These are phyloP conservation scores for Herpetospermum pedunculosum DNA, from an alignment of 306 rosid genomes.

Conservation along the genomic window DNA sequence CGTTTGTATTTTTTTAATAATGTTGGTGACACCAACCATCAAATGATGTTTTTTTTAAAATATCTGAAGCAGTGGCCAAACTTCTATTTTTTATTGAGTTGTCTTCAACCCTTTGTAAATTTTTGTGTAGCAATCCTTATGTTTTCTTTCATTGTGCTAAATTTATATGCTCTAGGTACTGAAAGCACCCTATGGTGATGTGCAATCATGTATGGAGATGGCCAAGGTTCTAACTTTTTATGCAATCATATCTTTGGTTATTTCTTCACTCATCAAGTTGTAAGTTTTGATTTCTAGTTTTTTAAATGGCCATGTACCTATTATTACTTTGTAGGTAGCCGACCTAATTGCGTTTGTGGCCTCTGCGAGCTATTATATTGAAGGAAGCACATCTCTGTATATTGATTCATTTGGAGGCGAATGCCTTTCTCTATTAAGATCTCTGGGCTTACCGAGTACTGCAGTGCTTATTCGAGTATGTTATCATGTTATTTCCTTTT, in stretches of 20 bases:
- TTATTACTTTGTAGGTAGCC: conserved; percentile 48
- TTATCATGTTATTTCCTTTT: conserved; percentile 12
- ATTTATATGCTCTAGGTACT: conserved; percentile 34
- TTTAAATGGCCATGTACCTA: conserved; percentile 1
- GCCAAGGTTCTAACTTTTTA: conserved; percentile 52
- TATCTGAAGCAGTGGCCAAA: neutral
- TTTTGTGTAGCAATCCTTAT: neutral
- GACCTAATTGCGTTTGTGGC: conserved; percentile 85
- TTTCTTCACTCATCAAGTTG: neutral
- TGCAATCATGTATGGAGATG: conserved; percentile 78
- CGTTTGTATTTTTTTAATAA: too few relatives aligned
- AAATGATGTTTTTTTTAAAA: neutral
- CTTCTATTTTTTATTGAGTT: neutral
- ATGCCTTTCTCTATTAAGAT: conserved; percentile 83
- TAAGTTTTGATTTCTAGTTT: neutral
- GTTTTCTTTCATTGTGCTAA: neutral
- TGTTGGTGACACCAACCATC: neutral
- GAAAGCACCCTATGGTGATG: conserved; percentile 85
- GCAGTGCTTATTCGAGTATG: conserved; percentile 80
- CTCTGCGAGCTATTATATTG: conserved; percentile 35
- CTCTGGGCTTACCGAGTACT: conserved; percentile 91
- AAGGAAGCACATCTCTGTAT: conserved; percentile 46
- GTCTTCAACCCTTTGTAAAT: neutral
- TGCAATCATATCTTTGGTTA: neutral
- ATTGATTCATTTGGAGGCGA: conserved; percentile 83